Percentiles rank a stretch among this genome's conserved stretches.
These are phyloP conservation scores for Xeromyces bisporus DNA, from an alignment of 495 filamentous ascomycete genomes.

Conservation along the genomic window DNA sequence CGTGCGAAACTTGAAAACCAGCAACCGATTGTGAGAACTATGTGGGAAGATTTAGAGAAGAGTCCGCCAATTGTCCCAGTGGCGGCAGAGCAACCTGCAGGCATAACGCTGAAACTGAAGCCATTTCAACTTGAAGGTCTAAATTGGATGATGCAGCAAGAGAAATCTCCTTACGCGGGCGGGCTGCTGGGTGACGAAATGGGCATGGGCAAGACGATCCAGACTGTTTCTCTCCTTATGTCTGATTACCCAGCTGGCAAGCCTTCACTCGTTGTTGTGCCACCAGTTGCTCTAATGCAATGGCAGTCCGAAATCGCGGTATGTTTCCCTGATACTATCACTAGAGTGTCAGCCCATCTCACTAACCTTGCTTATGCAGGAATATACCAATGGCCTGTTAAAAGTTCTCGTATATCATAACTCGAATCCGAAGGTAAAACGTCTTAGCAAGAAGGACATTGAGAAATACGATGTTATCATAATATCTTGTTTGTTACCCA, in stretches of 20 bases:
- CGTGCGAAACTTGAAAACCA: constrained; percentile 50
- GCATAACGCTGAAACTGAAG: constrained; percentile 68
- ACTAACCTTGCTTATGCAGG: constrained; percentile 14
- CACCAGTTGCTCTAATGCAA: constrained; percentile 91
- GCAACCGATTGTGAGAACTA: constrained; percentile 61
- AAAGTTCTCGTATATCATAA: constrained; percentile 83
- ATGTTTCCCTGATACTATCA: constrained; percentile 1
- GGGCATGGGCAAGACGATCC: constrained; percentile 97
- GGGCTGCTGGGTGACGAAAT: constrained; percentile 91
- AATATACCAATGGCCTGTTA: constrained; percentile 77
- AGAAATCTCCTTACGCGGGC: constrained; percentile 67
- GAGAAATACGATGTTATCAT: constrained; percentile 80
- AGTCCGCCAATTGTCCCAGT: constrained; percentile 47
- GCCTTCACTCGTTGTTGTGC: constrained; percentile 78
- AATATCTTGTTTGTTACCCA: constrained; percentile 48
- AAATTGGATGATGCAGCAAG: constrained; percentile 84
- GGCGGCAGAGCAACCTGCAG: constrained; percentile 54
- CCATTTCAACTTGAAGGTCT: constrained; percentile 86
- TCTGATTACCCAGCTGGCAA: constrained; percentile 73
- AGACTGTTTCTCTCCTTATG: constrained; percentile 94
- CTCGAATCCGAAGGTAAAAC: constrained; percentile 66
- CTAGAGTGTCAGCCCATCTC: not conserved
- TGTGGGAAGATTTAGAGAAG: constrained; percentile 65
- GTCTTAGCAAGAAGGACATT: constrained; percentile 51
- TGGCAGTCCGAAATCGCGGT: constrained; percentile 82